Conservation (phyloP, 768 basidiomycete species). For the Suillus clintonianus region DNA sequence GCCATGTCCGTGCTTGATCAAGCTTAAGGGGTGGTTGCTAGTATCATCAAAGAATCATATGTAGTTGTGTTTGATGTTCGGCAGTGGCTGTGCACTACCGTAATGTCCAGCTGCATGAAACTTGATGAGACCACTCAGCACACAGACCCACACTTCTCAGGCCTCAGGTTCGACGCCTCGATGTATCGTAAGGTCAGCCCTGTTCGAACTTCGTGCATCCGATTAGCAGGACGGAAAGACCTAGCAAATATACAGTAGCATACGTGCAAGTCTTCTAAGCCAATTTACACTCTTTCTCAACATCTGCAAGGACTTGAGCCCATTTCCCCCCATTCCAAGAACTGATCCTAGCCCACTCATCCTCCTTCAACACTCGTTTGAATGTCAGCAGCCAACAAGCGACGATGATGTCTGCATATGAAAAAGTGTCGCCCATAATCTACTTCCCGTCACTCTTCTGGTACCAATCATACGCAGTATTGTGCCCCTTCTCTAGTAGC, state of each 20-base stretch:
- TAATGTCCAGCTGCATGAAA: too few species aligned
- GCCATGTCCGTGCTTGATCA: conserved; percentile 16
- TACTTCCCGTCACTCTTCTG: conserved; percentile 25
- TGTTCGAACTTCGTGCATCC: too few species aligned
- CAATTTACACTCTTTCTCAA: conserved; percentile 25
- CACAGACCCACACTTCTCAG: too few species aligned
- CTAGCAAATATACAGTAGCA: too few species aligned
- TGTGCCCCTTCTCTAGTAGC: conserved; percentile 13
- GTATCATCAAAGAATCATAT: too few species aligned
- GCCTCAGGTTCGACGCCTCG: too few species aligned
- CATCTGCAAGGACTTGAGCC: conserved; percentile 22
- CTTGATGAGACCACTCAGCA: too few species aligned
- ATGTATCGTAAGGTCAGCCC: too few species aligned
- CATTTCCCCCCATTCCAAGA: conserved; percentile 28
- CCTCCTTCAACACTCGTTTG: conserved; percentile 18
- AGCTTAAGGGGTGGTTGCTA: too few species aligned
- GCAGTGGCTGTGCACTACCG: too few species aligned
- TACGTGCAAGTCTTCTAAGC: background rate
- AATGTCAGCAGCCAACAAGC: conserved; percentile 16
- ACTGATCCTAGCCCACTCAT: conserved; percentile 27
- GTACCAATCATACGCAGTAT: conserved; percentile 18
- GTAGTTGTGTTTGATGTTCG: too few species aligned
- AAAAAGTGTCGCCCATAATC: conserved; percentile 31
- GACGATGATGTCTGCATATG: conserved; percentile 30
- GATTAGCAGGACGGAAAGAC: conserved; percentile 44